Percentiles rank a stretch among this genome's conserved stretches.
These are phyloP conservation scores for Fusarium lateritium DNA, from an alignment of 2,329 filamentous ascomycete genomes.

Conservation along the genomic window DNA sequence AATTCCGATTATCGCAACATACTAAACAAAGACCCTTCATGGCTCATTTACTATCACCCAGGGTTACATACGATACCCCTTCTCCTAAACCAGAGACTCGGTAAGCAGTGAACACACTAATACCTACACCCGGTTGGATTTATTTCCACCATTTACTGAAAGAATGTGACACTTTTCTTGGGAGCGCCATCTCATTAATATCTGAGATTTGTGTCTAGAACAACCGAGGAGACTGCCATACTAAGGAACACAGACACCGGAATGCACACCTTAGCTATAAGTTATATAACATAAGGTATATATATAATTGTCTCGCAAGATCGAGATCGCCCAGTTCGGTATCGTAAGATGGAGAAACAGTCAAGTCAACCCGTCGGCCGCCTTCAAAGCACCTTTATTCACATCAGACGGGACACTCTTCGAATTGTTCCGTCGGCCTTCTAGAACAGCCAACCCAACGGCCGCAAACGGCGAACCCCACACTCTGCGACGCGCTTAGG, in stretches of 20 bases:
- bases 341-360: slow-evolving; percentile 35
- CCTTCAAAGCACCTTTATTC: slow-evolving; percentile 5
- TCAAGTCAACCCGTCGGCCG: slow-evolving; percentile 22
- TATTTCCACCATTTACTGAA: slow-evolving; percentile 35
- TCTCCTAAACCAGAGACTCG: slow-evolving; percentile 9
- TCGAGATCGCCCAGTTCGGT: slow-evolving; percentile 18
- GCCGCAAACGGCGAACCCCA: slow-evolving; percentile 32
- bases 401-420: not conserved
- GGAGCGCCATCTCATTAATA: slow-evolving; percentile 19
- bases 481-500: slow-evolving; percentile 40
- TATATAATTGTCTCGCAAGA: slow-evolving; percentile 8
- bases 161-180: slow-evolving; percentile 33
- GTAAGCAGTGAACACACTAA: slow-evolving; percentile 1
- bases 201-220: slow-evolving; percentile 34
- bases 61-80: slow-evolving; percentile 17
- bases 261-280: slow-evolving; percentile 24
- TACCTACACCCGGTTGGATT: slow-evolving; percentile 17
- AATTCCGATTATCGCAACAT: not conserved
- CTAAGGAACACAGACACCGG: slow-evolving; percentile 9
- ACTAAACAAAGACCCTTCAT: slow-evolving; percentile 22
- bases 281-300: slow-evolving; percentile 8
- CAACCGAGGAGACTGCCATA: slow-evolving; percentile 2
- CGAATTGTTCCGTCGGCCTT: slow-evolving; percentile 27
- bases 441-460: slow-evolving; percentile 25
- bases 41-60: slow-evolving; percentile 26